A percentile compares a stretch with the other conserved stretches of the same genome.
These are phyloP conservation scores for Alternaria gaisen DNA, from an alignment of 2,329 filamentous ascomycete species.

Conservation along the genomic window DNA sequence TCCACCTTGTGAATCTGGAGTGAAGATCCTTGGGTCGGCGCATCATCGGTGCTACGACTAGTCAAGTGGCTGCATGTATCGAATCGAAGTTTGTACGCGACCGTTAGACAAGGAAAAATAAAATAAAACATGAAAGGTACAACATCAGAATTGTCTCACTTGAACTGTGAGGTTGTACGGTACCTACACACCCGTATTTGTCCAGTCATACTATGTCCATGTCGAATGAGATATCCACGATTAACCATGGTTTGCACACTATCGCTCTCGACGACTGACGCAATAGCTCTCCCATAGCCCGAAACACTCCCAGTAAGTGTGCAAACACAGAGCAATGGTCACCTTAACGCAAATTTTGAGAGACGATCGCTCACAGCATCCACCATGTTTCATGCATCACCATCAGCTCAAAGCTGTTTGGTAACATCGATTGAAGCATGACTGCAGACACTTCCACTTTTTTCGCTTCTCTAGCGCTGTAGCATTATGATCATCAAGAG, in stretches of 20 bases:
- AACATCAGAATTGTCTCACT: neutral
- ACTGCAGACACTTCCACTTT: too few species aligned
- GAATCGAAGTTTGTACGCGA: neutral
- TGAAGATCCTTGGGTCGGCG: neutral
- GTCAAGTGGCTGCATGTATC: neutral
- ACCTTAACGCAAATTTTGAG: too few species aligned
- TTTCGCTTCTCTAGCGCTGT: neutral
- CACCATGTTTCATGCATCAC: too few species aligned
- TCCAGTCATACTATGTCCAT: neutral
- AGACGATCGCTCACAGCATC: too few species aligned
- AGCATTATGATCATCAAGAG: neutral
- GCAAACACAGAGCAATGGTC: neutral
- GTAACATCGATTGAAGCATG: too few species aligned
- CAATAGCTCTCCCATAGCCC: neutral
- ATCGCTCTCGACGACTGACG: neutral
- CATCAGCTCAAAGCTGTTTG: too few species aligned
- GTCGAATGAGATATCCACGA: neutral
- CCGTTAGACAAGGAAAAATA: neutral
- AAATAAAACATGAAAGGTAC: neutral
- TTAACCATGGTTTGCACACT: neutral
- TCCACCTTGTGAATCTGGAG: constrained; percentile 3
- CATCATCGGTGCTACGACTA: constrained; percentile 1
- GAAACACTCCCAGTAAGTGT: neutral
- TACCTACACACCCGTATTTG: neutral
- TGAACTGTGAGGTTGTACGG: neutral